Evolutionary conservation across 495 filamentous ascomycete species (phyloP), one percentile per base, ranked within the genome.

Genomic region (Hypoxylon lenormandii): DNA sequence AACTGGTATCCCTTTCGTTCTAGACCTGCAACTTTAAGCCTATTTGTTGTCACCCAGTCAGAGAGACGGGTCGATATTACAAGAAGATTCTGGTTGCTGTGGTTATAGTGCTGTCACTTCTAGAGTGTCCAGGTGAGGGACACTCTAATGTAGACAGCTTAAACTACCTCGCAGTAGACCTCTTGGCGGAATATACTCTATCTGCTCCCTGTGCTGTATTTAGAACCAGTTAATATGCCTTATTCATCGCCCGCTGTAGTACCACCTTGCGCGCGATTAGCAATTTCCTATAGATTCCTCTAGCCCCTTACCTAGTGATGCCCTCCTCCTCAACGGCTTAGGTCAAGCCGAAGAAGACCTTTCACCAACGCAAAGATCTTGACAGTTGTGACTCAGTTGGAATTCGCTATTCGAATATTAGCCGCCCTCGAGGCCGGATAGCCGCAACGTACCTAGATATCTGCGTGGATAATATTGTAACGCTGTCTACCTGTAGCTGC

Each of bases 11-110:
- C 43, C 48, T 49, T 71, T 47, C 21, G 52, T 61, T 66, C 68
- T 63, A 63, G 68, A 71, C 62, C 62, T 71, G 47, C 53, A 54
- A 48, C 51, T 33, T 38, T 58, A 54, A 71, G 62, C 62, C 68
- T 63, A 71, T 71, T 66, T 71, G 2, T 13, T 13, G 19, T n/a
- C 16, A 11, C 5, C 68, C 68, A 71, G 66, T 71, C 68, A 71
- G 19, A 12, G 33, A 50, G 13, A 18, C 5, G 16, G 51, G 15
- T 5, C 30, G 50, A 66, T 62, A 71, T 71, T 66, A 50, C 50
- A 47, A 63, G 62, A 71, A 59, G 52, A 50, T 66, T 66, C 62
- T 71, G 53, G 68, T 71, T 53, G 52, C 46, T 4, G 37, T 3
- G 37, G 19, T 49, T 28, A 57, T 56, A 58, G 50, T 19, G 33